Percentiles rank a stretch among this genome's conserved stretches.
These are phyloP conservation scores for Cryptosporidium viatorum DNA, from an alignment of 169 alveolate species.

Conservation along the genomic window DNA sequence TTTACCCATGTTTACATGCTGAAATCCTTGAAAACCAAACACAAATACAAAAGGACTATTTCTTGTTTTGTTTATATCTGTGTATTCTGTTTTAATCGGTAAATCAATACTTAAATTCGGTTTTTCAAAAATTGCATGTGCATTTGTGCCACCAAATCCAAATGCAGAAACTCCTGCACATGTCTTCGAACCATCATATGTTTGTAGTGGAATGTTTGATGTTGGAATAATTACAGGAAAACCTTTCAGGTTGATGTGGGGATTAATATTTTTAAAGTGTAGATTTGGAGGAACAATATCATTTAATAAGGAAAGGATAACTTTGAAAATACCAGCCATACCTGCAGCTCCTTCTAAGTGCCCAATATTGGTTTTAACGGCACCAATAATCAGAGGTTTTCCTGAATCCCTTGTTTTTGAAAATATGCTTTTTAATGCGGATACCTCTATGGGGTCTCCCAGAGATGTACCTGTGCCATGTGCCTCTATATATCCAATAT, in stretches of 20 bases:
- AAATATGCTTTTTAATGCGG: conserved; percentile 80
- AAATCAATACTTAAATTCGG: conserved; percentile 37
- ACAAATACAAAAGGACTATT: conserved; percentile 70
- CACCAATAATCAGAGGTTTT: conserved; percentile 84
- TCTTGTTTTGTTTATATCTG: not conserved
- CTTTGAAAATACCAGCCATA: conserved; percentile 82
- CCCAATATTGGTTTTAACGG: conserved; percentile 86
- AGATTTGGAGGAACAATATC: conserved; percentile 83
- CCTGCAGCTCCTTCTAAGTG: conserved; percentile 88
- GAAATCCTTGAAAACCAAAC: conserved; percentile 81
- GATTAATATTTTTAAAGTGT: conserved; percentile 82
- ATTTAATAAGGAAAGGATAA: conserved; percentile 78
- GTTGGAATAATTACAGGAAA: conserved; percentile 80
- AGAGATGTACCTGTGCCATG: conserved; percentile 86
- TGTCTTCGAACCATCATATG: conserved; percentile 38
- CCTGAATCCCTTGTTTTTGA: conserved; percentile 77
- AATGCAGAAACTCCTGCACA: conserved; percentile 82
- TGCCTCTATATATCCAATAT: conserved; percentile 79
- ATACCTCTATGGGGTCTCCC: conserved; percentile 85
- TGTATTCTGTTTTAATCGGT: not conserved
- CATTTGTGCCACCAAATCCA: conserved; percentile 85
- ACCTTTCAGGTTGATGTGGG: conserved; percentile 83
- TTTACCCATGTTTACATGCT: conserved; percentile 62
- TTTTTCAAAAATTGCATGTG: conserved; percentile 82
- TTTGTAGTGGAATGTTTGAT: conserved; percentile 67